Conservation (phyloP, 2,329 filamentous ascomycete genomes). For the Pseudocercospora ulei region DNA sequence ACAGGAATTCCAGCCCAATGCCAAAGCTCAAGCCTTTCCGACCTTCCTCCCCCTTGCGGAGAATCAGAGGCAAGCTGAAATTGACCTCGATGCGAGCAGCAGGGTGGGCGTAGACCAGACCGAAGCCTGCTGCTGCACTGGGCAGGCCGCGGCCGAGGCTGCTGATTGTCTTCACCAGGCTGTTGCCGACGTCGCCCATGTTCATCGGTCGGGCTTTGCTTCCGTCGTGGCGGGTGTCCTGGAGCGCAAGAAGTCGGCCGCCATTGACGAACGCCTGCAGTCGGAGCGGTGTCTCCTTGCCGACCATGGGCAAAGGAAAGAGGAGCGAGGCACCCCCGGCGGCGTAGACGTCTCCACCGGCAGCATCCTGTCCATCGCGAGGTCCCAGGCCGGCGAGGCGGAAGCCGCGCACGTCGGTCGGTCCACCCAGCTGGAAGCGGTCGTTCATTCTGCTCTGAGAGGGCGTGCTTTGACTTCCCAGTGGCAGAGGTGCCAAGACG, state of each 20-base stretch:
- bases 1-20: constrained; percentile 94
- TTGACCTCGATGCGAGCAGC: constrained; percentile 92
- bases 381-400: constrained; percentile 80
- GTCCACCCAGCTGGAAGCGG: constrained; percentile 87
- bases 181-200: constrained; percentile 44
- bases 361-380: constrained; percentile 71
- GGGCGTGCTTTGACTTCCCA: constrained; percentile 48
- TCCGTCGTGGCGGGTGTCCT: constrained; percentile 36
- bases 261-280: constrained; percentile 88
- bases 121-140: constrained; percentile 76
- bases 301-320: constrained; percentile 70
- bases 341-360: constrained; percentile 85
- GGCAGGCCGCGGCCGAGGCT: constrained; percentile 68
- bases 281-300: constrained; percentile 72
- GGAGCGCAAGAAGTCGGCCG: constrained; percentile 70
- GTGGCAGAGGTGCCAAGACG: constrained; percentile 68
- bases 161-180: constrained; percentile 54
- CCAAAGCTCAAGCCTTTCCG: constrained; percentile 89
- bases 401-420: constrained; percentile 91
- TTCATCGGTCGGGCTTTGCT: constrained; percentile 42
- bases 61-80: constrained; percentile 75
- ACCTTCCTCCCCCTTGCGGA: constrained; percentile 72
- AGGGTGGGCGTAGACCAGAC: constrained; percentile 88
- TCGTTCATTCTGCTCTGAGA: constrained; percentile 76
- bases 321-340: constrained; percentile 80